Percentiles rank a stretch among this genome's conserved stretches.
These are phyloP conservation scores for Lotmaria passim DNA, from an alignment of 208 protist species.

Conservation along the genomic window DNA sequence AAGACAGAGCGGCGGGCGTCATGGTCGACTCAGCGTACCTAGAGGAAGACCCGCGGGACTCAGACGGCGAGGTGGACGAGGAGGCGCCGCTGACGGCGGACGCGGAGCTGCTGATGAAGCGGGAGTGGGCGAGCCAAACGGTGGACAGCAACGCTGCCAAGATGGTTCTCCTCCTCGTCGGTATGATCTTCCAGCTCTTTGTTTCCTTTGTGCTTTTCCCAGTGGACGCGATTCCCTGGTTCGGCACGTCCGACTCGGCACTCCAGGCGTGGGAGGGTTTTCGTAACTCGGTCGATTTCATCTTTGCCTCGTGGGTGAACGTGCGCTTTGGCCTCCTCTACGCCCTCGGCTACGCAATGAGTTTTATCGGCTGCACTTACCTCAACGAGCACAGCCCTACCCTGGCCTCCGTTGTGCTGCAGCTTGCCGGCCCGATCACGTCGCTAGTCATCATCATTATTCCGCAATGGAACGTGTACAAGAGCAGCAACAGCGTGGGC, in stretches of 20 bases:
- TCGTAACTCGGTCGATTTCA: conserved; percentile 52
- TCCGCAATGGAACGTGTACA: conserved; percentile 81
- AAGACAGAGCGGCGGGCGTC: conserved; percentile 1
- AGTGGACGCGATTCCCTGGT: conserved; percentile 78
- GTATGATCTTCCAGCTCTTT: conserved; percentile 71
- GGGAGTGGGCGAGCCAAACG: conserved; percentile 64
- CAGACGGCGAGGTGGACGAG: conserved; percentile 27
- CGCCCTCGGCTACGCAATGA: conserved; percentile 78
- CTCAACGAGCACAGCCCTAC: conserved; percentile 86
- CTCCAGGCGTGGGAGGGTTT: conserved; percentile 61
- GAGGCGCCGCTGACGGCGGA: conserved; percentile 21
- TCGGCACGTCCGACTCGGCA: conserved; percentile 55
- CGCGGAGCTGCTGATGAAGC: conserved; percentile 38
- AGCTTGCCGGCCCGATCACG: conserved; percentile 79
- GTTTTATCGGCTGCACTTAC: conserved; percentile 82
- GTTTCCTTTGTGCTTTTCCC: conserved; percentile 71
- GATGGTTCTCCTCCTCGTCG: conserved; percentile 62
- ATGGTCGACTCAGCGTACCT: conserved; percentile 1
- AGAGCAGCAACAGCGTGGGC: conserved; percentile 58
- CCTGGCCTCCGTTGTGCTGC: conserved; percentile 81
- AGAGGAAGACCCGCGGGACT: conserved; percentile 13
- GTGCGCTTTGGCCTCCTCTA: conserved; percentile 70
- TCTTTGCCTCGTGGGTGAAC: conserved; percentile 71
- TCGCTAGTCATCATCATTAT: conserved; percentile 75
- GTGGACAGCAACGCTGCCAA: conserved; percentile 77